phyloP scores from a whole-genome alignment of 2,329 filamentous ascomycete genomes.

The Blumeriella jaapii region DNA sequence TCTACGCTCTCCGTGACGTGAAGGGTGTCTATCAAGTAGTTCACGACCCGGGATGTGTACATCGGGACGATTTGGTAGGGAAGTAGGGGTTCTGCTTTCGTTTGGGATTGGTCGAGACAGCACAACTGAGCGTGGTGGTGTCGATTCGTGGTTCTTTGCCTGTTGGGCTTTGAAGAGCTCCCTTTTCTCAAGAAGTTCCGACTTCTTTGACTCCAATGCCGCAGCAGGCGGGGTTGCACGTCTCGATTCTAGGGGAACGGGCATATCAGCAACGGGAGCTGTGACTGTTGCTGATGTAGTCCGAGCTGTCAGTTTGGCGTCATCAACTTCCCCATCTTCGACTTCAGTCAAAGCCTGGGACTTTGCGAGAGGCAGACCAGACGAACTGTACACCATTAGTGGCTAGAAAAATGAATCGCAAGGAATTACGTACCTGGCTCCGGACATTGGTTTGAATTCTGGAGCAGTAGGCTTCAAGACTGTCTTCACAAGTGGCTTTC shows the following conservation, averaged over 20 bases:
- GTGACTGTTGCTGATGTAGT: slow-evolving; percentile 2
- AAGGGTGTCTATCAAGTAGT: slow-evolving; percentile 23
- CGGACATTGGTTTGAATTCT: slow-evolving; percentile 48
- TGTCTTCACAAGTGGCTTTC: slow-evolving; percentile 20
- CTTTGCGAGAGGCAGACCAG: slow-evolving; percentile 26
- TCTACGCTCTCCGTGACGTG: slow-evolving; percentile 24
- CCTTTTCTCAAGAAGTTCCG: slow-evolving; percentile 20
- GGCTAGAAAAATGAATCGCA: background rate
- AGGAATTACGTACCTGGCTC: slow-evolving; percentile 23
- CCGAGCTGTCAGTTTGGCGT: slow-evolving; percentile 34
- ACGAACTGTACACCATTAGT: slow-evolving; percentile 28
- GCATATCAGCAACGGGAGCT: slow-evolving; percentile 1
- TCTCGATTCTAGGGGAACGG: slow-evolving; percentile 6
- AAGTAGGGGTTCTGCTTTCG: slow-evolving; percentile 7
- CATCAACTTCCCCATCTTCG: slow-evolving; percentile 65
- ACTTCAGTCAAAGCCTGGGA: slow-evolving; percentile 35
- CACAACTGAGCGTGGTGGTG: slow-evolving; percentile 10
- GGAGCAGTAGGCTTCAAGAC: slow-evolving; percentile 46
- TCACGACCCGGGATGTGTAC: slow-evolving; percentile 24
- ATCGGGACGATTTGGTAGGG: slow-evolving; percentile 26
- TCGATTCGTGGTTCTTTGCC: slow-evolving; percentile 16
- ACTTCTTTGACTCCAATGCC: slow-evolving; percentile 17
- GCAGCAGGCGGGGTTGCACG: slow-evolving; percentile 6
- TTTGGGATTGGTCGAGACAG: slow-evolving; percentile 18
- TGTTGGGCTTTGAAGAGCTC: slow-evolving; percentile 23